phyloP scores from a whole-genome alignment of 176 grass and related monocot species.

The Oryza meridionalis region DNA sequence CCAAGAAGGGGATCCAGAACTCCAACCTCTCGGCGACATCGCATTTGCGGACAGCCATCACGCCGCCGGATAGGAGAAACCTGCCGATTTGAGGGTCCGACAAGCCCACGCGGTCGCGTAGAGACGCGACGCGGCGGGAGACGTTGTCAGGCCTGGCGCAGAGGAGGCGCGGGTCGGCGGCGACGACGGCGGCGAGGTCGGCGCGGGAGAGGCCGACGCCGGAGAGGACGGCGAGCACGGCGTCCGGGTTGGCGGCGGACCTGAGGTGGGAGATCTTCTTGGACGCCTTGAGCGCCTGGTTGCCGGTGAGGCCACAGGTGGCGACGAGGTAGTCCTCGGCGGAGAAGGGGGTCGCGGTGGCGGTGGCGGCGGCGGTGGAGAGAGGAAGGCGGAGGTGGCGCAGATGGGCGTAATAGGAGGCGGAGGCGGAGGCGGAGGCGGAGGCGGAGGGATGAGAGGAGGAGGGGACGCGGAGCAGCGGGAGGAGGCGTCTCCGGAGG shows the following conservation, averaged over 20 bases:
- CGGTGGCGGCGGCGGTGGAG: neutral
- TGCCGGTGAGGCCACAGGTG: neutral
- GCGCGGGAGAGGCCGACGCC: constrained; percentile 19
- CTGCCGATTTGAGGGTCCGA: constrained; percentile 12
- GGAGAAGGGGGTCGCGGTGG: neutral
- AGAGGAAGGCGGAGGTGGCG: neutral
- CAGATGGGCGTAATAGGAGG: neutral
- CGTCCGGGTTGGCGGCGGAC: constrained; percentile 8
- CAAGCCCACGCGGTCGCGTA: constrained; percentile 28
- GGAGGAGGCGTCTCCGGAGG: neutral
- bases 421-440: no score
- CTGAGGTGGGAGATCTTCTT: neutral
- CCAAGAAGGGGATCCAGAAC: neutral
- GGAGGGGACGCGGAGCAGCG: neutral
- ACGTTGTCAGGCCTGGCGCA: neutral
- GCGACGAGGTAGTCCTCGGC: neutral
- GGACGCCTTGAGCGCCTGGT: neutral
- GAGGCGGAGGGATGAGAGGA: neutral
- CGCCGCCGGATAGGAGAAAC: neutral
- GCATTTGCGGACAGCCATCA: neutral
- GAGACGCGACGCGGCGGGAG: neutral
- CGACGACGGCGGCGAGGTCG: constrained; percentile 13
- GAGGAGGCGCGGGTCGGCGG: neutral
- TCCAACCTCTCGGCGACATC: constrained; percentile 3
- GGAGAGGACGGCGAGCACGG: constrained; percentile 10